phyloP scores from a whole-genome alignment of 768 basidiomycete genomes.

The Macrolepiota albuminosa region DNA sequence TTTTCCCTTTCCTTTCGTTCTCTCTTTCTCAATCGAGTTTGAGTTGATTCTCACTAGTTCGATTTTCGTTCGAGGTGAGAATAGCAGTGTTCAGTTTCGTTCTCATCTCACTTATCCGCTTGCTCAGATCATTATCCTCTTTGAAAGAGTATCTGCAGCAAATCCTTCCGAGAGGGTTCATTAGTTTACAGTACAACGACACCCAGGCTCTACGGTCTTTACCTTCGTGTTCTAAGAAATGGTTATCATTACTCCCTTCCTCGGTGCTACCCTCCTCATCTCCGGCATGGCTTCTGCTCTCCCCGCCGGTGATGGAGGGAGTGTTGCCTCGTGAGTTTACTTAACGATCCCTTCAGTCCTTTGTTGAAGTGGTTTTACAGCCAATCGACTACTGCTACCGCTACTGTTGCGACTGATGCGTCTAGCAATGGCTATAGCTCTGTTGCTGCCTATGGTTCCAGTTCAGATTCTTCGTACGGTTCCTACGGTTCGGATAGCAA shows the following conservation, averaged over 20 bases:
- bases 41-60: constrained; percentile 62
- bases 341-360: neutral
- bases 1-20: constrained; percentile 30
- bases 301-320: constrained; percentile 28
- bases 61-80: constrained; percentile 50
- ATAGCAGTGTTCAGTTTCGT: neutral
- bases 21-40: constrained; percentile 45
- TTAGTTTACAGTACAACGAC: constrained; percentile 38
- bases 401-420: neutral
- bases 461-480: constrained; percentile 18
- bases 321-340: constrained; percentile 31
- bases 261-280: constrained; percentile 51
- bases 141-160: constrained; percentile 59
- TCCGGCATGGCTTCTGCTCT: constrained; percentile 47
- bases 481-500: constrained; percentile 17
- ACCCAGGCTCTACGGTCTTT: constrained; percentile 40
- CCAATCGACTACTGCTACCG: neutral
- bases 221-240: constrained; percentile 40
- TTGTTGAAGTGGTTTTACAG: neutral
- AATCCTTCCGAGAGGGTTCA: constrained; percentile 60
- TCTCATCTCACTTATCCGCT: neutral
- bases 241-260: constrained; percentile 52
- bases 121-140: constrained; percentile 54
- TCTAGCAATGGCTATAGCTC: constrained; percentile 10
- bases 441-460: constrained; percentile 9